A percentile compares a stretch with the other conserved stretches of the same genome.
phyloP scores from a whole-genome alignment of 768 basidiomycete species.

The Leccinum subgranulosum region DNA sequence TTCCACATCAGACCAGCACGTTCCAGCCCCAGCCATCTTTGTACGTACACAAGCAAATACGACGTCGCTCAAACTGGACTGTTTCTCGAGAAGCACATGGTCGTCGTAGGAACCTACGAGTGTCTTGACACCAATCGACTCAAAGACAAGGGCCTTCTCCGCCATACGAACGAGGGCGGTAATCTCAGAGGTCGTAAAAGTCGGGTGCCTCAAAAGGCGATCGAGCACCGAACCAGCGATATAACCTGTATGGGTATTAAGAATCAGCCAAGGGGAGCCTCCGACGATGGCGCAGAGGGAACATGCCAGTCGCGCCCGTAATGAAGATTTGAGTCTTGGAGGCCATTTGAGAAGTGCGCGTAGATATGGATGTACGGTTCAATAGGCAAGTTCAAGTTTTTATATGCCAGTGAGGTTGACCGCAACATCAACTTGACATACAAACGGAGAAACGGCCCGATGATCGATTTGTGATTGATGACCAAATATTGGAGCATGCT shows the following conservation, averaged over 20 bases:
- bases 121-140: constrained; percentile 26
- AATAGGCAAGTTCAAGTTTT: neutral
- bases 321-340: constrained; percentile 19
- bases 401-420: neutral
- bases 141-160: constrained; percentile 16
- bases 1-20: neutral
- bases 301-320: constrained; percentile 21
- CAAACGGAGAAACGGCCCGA: neutral
- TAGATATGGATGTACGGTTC: too few species aligned
- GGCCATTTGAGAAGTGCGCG: constrained; percentile 9
- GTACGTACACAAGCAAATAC: constrained; percentile 39
- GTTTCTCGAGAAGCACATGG: constrained; percentile 37
- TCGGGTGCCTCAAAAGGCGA: constrained; percentile 28
- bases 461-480: neutral
- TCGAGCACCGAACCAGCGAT: constrained; percentile 32
- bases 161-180: constrained; percentile 32
- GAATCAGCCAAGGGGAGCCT: neutral
- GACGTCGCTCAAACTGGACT: constrained; percentile 43
- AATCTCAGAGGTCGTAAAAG: constrained; percentile 21
- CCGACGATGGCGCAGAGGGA: neutral
- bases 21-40: too few species aligned
- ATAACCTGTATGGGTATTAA: constrained; percentile 23
- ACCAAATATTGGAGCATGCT: neutral
- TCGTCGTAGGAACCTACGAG: constrained; percentile 46
- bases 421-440: too few species aligned